Percentiles rank a stretch among this genome's conserved stretches.
Conservation (phyloP, 2,329 filamentous ascomycete genomes). For the Trichoderma atroviride region DNA sequence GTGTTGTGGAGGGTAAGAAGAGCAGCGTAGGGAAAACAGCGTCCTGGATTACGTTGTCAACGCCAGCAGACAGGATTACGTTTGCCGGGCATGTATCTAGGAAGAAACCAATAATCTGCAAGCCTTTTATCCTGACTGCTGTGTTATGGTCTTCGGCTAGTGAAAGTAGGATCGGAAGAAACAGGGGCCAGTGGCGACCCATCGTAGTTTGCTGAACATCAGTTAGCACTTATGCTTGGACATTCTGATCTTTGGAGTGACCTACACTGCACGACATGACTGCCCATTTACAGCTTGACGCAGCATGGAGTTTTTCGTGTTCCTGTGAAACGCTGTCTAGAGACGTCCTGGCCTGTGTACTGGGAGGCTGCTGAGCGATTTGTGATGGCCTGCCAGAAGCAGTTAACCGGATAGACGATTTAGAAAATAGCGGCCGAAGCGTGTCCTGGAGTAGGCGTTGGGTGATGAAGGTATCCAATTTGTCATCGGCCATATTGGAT, state of each 20-base stretch:
- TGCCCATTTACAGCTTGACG: slow-evolving; percentile 53
- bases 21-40: slow-evolving; percentile 72
- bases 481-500: slow-evolving; percentile 31
- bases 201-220: slow-evolving; percentile 24
- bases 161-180: slow-evolving; percentile 69
- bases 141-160: slow-evolving; percentile 66
- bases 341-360: not conserved
- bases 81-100: slow-evolving; percentile 55
- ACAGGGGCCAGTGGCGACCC: slow-evolving; percentile 62
- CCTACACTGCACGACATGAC: slow-evolving; percentile 55
- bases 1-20: slow-evolving; percentile 75
- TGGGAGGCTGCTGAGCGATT: not conserved
- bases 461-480: slow-evolving; percentile 48
- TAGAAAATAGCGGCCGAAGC: slow-evolving; percentile 68
- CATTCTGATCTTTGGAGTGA: no score
- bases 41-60: slow-evolving; percentile 69
- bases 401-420: slow-evolving; percentile 49
- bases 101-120: slow-evolving; percentile 57
- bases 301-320: slow-evolving; percentile 27
- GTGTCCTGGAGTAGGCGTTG: slow-evolving; percentile 63
- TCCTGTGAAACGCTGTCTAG: slow-evolving; percentile 34
- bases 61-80: slow-evolving; percentile 63
- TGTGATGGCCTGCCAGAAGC: slow-evolving; percentile 36
- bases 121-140: slow-evolving; percentile 57
- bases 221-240: not conserved